Evolutionary conservation across 208 protist species (phyloP).

Genomic region (Naegleria lovaniensis): DNA sequence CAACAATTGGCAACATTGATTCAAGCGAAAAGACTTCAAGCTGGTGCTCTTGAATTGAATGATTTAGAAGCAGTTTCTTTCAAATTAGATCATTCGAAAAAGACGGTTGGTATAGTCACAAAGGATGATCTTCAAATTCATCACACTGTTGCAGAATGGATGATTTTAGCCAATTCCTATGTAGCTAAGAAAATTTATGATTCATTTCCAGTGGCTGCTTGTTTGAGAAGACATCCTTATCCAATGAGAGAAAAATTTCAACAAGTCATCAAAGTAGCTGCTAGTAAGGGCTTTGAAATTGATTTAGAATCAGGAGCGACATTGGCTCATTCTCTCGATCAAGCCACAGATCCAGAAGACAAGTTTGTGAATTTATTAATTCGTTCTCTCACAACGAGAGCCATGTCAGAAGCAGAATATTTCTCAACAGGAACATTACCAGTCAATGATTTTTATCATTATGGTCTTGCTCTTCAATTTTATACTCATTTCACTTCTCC

Average conservation of each 20-base stretch:
- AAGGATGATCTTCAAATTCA: slow-evolving; percentile 26
- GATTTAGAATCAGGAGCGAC: slow-evolving; percentile 45
- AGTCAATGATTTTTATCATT: slow-evolving; percentile 55
- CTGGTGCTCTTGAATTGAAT: not conserved
- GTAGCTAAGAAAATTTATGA: slow-evolving; percentile 64
- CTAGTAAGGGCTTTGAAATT: slow-evolving; percentile 35
- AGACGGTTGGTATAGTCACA: not conserved
- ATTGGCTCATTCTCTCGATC: slow-evolving; percentile 53
- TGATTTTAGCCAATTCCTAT: slow-evolving; percentile 48
- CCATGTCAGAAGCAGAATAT: slow-evolving; percentile 46
- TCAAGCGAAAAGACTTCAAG: not conserved
- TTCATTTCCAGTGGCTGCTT: slow-evolving; percentile 66
- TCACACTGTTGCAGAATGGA: slow-evolving; percentile 51
- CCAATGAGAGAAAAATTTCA: slow-evolving; percentile 47
- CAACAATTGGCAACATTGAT: not conserved
- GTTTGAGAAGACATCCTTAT: slow-evolving; percentile 76
- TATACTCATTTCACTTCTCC: slow-evolving; percentile 90
- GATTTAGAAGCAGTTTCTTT: not conserved
- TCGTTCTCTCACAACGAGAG: slow-evolving; percentile 30
- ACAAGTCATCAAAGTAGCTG: not conserved
- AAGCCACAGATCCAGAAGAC: slow-evolving; percentile 18
- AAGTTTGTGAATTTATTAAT: slow-evolving; percentile 1
- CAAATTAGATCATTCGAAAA: not conserved
- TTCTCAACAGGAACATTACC: slow-evolving; percentile 23
- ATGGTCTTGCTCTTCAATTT: slow-evolving; percentile 66